Evolutionary conservation across 2,329 filamentous ascomycete species (phyloP).

Genomic region (Aspergillus arachidicola): DNA sequence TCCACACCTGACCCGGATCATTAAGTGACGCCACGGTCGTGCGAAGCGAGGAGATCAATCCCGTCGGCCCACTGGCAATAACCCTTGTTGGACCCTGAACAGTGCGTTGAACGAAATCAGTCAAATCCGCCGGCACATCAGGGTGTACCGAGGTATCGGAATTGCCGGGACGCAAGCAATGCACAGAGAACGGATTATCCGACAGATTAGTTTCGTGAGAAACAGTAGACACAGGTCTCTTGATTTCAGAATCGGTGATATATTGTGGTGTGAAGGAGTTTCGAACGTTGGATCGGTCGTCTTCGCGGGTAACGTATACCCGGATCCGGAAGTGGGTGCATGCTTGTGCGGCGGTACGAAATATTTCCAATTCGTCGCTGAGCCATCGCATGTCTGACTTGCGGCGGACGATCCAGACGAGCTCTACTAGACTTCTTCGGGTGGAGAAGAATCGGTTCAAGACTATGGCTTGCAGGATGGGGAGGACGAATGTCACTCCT

Average conservation of each 20-base stretch:
- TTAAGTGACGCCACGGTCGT: constrained; percentile 58
- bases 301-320: constrained; percentile 63
- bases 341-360: constrained; percentile 45
- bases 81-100: constrained; percentile 55
- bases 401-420: constrained; percentile 67
- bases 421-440: constrained; percentile 53
- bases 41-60: constrained; percentile 63
- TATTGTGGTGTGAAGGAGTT: not conserved
- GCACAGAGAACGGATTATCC: constrained; percentile 12
- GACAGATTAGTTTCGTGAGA: not conserved
- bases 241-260: not conserved
- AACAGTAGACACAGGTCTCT: not conserved
- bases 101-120: constrained; percentile 49
- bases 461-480: constrained; percentile 46
- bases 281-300: constrained; percentile 5
- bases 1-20: constrained; percentile 58
- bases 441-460: constrained; percentile 19
- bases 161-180: constrained; percentile 10
- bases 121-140: constrained; percentile 51
- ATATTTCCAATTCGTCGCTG: constrained; percentile 55
- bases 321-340: constrained; percentile 52
- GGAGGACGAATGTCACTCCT: constrained; percentile 60
- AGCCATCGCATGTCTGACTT: constrained; percentile 62
- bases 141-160: constrained; percentile 18
- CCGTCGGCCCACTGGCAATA: constrained; percentile 62